phyloP scores from a whole-genome alignment of 768 basidiomycete genomes.

The Mycena venus region DNA sequence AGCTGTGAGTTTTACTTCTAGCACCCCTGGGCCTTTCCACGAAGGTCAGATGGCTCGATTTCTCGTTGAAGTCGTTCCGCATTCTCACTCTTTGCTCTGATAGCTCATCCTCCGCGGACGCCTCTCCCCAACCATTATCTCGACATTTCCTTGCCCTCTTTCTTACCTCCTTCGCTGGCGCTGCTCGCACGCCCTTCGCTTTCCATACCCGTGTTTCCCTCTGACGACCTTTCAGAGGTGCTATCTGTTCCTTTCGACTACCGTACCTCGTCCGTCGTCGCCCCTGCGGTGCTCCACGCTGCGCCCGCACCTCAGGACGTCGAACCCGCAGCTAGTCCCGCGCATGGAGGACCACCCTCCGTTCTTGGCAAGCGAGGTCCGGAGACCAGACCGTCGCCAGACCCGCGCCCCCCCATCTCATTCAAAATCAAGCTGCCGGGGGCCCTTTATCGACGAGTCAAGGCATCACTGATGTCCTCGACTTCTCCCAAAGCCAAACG shows the following conservation, averaged over 20 bases:
- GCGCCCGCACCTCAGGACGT: too few relatives aligned
- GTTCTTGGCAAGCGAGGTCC: neutral
- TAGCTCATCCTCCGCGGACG: neutral
- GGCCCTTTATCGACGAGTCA: neutral
- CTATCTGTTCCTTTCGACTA: too few relatives aligned
- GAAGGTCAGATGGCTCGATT: too few relatives aligned
- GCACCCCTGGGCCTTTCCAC: too few relatives aligned
- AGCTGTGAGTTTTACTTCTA: too few relatives aligned
- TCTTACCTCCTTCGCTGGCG: neutral
- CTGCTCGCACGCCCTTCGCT: neutral
- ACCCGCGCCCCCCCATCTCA: neutral
- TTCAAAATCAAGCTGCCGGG: neutral
- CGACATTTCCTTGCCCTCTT: neutral
- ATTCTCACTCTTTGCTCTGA: neutral
- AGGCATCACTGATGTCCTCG: neutral
- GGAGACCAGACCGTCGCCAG: neutral
- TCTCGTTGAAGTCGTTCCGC: neutral
- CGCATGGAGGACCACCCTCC: too few relatives aligned
- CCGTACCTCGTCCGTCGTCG: too few relatives aligned
- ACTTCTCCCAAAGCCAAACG: neutral
- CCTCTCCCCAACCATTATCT: neutral
- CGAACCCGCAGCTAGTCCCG: too few relatives aligned
- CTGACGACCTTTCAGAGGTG: too few relatives aligned
- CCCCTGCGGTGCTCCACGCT: too few relatives aligned
- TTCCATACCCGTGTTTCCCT: too few relatives aligned